Evolutionary conservation across 495 filamentous ascomycete species (phyloP), one percentile per base, ranked within the genome.

Genomic region (Neurospora sp.): DNA sequence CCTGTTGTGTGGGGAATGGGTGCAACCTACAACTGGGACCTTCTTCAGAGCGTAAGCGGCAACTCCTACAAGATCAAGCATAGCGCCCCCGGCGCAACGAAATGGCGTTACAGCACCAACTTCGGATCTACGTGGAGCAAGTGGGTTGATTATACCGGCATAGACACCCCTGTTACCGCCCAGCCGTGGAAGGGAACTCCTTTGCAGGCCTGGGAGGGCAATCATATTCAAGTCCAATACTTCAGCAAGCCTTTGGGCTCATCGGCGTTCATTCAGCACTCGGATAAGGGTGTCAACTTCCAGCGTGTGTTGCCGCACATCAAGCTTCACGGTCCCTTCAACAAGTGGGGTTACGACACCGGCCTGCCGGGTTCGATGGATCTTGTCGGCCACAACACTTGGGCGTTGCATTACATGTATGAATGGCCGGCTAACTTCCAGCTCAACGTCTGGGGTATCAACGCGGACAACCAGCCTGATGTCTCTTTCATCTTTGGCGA

Each of bases 401-500:
- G 90, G 90, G 82, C 85, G 22, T 86, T 87, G 76, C 82, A 88
- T 69, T 89, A 89, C 75, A 86, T 91, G 86, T 81, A 86, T 4
- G 90, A 92, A 75, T 92, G 86, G 86, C 90, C 90, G 12, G 84
- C 87, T 14, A 80, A 85, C 48, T 89, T 89, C 74, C 88, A 90
- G 73, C 80, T 92, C 73, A 92, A 91, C 74, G 82, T 88, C 3
- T 92, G 90, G 90, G 90, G 90, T 46, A 88, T 91, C 75, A 89
- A 92, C 74, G 85, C 86, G 0, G 86, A 91, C 79, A 89, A 89
- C 18, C 81, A 88, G 74, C 90, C 90, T 6, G 87, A 92, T 75
- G 83, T 82, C 12, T 87, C 72, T 5, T 69, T 53, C 35, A 79
- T 81, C 42, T 81, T 74, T 38, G 79, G 79, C n/a, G 79, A 81